Percentiles rank a stretch among this genome's conserved stretches.
Evolutionary conservation across 305 asterid species (phyloP).

Genomic region (Euphrasia arctica): DNA sequence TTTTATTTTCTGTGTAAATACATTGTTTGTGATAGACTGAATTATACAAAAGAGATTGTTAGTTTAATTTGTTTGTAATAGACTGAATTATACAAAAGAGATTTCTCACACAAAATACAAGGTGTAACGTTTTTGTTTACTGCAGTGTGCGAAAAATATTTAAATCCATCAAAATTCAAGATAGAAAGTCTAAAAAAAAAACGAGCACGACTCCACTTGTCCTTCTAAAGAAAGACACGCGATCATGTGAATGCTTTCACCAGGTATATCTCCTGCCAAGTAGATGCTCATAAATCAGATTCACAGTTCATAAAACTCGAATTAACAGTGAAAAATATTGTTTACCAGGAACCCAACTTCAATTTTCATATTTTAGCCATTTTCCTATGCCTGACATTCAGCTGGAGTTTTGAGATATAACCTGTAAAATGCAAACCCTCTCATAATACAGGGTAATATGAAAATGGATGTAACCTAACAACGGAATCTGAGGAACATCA

Average conservation of each 20-base stretch:
- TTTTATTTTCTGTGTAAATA: too few relatives aligned
- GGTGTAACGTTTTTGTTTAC: too few relatives aligned
- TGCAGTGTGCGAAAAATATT: too few relatives aligned
- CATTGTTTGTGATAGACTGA: too few relatives aligned
- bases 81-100: too few relatives aligned
- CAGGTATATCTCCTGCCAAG: not conserved
- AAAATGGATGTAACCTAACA: not conserved
- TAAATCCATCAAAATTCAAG: too few relatives aligned
- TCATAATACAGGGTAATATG: not conserved
- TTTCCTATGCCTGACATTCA: slow-evolving; percentile 21
- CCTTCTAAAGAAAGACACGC: too few relatives aligned
- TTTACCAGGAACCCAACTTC: slow-evolving; percentile 2
- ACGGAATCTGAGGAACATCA: not conserved
- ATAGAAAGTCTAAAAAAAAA: too few relatives aligned
- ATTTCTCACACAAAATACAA: too few relatives aligned
- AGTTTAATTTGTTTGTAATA: too few relatives aligned
- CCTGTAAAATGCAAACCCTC: slow-evolving; percentile 36
- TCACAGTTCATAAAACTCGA: slow-evolving; percentile 2
- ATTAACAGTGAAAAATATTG: not conserved
- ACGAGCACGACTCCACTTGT: too few relatives aligned
- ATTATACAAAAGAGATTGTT: too few relatives aligned
- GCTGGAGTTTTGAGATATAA: slow-evolving; percentile 36
- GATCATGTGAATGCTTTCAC: not conserved
- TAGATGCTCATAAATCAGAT: not conserved
- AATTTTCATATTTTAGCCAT: slow-evolving; percentile 1